These are phyloP conservation scores for Pittosporum tobira DNA, from an alignment of 129 eudicot species.

Conservation along the genomic window DNA sequence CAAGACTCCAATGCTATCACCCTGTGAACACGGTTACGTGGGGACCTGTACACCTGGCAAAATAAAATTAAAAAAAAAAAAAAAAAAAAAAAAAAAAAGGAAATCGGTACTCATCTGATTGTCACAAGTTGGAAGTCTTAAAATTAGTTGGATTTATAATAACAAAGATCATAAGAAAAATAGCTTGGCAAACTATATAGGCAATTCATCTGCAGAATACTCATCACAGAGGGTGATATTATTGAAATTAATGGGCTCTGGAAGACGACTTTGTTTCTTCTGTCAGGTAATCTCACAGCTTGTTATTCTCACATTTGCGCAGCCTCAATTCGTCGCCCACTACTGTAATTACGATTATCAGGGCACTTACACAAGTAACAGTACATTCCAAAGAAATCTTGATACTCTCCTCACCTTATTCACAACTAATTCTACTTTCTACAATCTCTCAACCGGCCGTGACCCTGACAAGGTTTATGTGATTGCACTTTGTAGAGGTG, in stretches of 20 bases:
- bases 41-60: no score
- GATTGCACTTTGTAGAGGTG: conserved; percentile 28
- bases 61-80: no score
- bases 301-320: not conserved
- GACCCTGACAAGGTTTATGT: conserved; percentile 19
- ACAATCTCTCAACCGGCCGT: conserved; percentile 18
- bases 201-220: no score
- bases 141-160: no score
- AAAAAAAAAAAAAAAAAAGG: no score
- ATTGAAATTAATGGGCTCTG: not conserved
- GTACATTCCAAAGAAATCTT: conserved; percentile 31
- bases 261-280: not conserved
- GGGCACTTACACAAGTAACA: conserved; percentile 28
- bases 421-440: conserved; percentile 19
- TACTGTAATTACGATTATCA: not conserved
- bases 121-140: no score
- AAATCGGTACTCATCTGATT: no score
- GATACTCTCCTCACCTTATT: conserved; percentile 21
- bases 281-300: not conserved
- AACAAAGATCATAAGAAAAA: no score
- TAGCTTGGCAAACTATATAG: no score
- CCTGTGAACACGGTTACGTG: no score
- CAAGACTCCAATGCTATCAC: no score
- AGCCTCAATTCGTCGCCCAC: not conserved
- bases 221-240: not conserved